Evolutionary conservation across 805 yeast genomes (phyloP).

Genomic region (Lipomyces anomalus): DNA sequence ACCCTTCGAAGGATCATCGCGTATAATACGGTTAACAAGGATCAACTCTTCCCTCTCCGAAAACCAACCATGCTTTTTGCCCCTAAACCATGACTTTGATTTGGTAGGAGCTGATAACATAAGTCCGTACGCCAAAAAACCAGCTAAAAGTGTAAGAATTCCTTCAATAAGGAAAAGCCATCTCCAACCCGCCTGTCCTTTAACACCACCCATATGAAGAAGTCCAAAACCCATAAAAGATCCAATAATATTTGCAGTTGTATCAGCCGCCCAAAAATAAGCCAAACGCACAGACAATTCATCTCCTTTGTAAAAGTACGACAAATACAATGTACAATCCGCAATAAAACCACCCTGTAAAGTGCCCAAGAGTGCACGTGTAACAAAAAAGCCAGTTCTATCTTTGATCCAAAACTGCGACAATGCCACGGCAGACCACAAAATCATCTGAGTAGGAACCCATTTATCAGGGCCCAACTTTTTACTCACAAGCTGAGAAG

Average conservation of each 20-base stretch:
- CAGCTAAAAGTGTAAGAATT: conserved; percentile 48
- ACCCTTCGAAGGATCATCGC: conserved; percentile 65
- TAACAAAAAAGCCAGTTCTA: conserved; percentile 41
- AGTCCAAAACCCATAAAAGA: conserved; percentile 47
- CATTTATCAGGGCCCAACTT: conserved; percentile 55
- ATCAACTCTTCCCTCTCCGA: conserved; percentile 51
- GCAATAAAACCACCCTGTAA: conserved; percentile 61
- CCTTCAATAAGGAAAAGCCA: conserved; percentile 63
- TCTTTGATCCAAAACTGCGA: conserved; percentile 42
- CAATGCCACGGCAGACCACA: conserved; percentile 51
- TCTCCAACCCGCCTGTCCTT: conserved; percentile 49
- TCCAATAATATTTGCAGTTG: conserved; percentile 40
- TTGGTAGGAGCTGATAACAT: conserved; percentile 54
- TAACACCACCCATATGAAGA: conserved; percentile 42
- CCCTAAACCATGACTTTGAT: conserved; percentile 46
- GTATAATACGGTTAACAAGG: conserved; percentile 49
- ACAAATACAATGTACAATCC: conserved; percentile 52
- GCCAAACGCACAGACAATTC: conserved; percentile 53
- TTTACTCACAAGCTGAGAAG: conserved; percentile 58
- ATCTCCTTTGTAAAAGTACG: conserved; percentile 51
- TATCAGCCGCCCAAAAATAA: conserved; percentile 49
- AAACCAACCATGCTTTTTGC: conserved; percentile 47
- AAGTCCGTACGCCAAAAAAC: conserved; percentile 40
- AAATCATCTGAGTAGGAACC: conserved; percentile 50
- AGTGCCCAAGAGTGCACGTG: conserved; percentile 49